Conservation (phyloP, 2,329 filamentous ascomycete genomes). For the Leptographium lundbergii region DNA sequence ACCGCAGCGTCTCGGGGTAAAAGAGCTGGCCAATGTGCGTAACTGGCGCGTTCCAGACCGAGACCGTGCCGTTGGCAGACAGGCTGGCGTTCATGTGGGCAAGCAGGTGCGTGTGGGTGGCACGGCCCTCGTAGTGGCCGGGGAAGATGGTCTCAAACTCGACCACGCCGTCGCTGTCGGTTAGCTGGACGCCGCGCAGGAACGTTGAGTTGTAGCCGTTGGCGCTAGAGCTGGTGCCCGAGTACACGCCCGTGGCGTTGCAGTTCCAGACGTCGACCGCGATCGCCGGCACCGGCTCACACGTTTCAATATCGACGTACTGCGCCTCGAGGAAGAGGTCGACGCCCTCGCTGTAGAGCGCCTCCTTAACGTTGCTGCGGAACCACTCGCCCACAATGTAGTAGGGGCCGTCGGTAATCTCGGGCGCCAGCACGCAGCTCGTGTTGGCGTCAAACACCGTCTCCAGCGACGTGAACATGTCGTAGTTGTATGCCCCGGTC, state of each 20-base stretch:
- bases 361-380: slow-evolving; percentile 33
- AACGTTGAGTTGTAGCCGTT: slow-evolving; percentile 25
- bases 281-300: slow-evolving; percentile 33
- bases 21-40: slow-evolving; percentile 49
- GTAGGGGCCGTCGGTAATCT: slow-evolving; percentile 40
- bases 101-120: slow-evolving; percentile 24
- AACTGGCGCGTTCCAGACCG: slow-evolving; percentile 29
- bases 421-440: slow-evolving; percentile 35
- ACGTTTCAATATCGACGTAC: slow-evolving; percentile 40
- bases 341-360: slow-evolving; percentile 27
- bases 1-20: slow-evolving; percentile 42
- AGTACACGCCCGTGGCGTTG: slow-evolving; percentile 23
- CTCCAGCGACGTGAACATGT: slow-evolving; percentile 19
- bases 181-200: slow-evolving; percentile 30
- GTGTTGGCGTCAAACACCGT: slow-evolving; percentile 28
- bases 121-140: slow-evolving; percentile 29
- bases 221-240: slow-evolving; percentile 13
- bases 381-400: slow-evolving; percentile 39
- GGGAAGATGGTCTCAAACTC: slow-evolving; percentile 29
- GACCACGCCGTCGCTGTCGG: slow-evolving; percentile 26
- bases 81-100: slow-evolving; percentile 16
- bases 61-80: slow-evolving; percentile 35
- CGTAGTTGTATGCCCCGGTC: slow-evolving; percentile 18
- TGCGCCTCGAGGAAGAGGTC: slow-evolving; percentile 37
- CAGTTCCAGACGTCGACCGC: slow-evolving; percentile 38